Conservation (phyloP, 2,329 filamentous ascomycete genomes). For the Aspergillus glaucus region DNA sequence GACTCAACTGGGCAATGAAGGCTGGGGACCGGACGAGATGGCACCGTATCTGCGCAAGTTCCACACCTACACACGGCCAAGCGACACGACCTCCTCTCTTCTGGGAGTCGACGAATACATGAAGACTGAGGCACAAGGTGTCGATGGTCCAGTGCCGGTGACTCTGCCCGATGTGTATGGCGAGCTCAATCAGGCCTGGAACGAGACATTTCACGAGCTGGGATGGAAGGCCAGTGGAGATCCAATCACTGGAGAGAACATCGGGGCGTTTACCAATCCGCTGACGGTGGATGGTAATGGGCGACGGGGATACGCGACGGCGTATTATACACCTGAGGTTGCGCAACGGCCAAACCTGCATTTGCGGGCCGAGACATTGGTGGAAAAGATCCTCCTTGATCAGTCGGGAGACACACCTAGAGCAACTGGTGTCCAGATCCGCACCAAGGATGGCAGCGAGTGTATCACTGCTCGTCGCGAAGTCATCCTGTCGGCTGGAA, state of each 20-base stretch:
- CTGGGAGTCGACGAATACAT: conserved; percentile 12
- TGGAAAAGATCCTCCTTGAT: conserved; percentile 42
- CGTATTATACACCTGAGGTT: conserved; percentile 37
- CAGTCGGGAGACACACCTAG: conserved; percentile 14
- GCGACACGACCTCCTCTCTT: conserved; percentile 10
- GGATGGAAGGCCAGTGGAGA: conserved; percentile 18
- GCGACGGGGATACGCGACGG: conserved; percentile 35
- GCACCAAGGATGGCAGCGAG: conserved; percentile 17
- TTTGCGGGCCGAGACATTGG: conserved; percentile 42
- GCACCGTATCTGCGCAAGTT: conserved; percentile 48
- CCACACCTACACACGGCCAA: conserved; percentile 20
- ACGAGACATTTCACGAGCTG: conserved; percentile 14
- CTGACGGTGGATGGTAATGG: conserved; percentile 7
- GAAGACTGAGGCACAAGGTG: conserved; percentile 11
- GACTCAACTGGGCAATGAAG: conserved; percentile 41
- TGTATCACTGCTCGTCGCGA: conserved; percentile 40
- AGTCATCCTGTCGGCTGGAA: conserved; percentile 55
- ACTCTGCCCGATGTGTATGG: conserved; percentile 28
- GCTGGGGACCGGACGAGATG: conserved; percentile 41
- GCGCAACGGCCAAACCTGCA: conserved; percentile 40
- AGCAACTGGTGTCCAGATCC: conserved; percentile 14
- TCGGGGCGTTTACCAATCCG: conserved; percentile 34
- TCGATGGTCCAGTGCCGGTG: conserved; percentile 13
- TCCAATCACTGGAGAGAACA: conserved; percentile 33
- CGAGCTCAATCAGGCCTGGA: conserved; percentile 18